Base-by-base conservation (phyloP, 768 basidiomycete genomes). In the Dentipellis sp. region DNA sequence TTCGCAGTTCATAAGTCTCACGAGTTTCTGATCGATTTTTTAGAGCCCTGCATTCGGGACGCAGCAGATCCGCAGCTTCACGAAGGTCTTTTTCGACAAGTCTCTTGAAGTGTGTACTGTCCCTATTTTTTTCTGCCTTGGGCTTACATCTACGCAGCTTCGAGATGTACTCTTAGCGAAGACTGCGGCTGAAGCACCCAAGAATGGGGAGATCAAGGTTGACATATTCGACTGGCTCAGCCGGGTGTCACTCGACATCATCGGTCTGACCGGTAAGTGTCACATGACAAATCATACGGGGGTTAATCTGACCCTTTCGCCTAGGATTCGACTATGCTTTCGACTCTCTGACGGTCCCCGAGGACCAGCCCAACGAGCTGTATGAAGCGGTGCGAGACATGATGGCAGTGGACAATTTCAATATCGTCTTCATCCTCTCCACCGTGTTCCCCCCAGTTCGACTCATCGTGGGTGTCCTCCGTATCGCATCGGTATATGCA, bases 21-120 rank as follows among this genome's bases (percentile, higher is more conserved):
- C 35, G 4, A 36, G 6, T 3, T 29, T 7, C 50, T 19, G 16
- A 53, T 40, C 19, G 17, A 11, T 12, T 10, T 23, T 40, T 39
- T 23, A 56, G 55, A 56, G 40, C 11, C 55, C 55, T 7, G 55
- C 55, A 17, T 56, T 56, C 21, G 55, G 55, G 22, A 47, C 37
- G 11, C 16, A 29, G 12, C 48, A 56, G 40, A 21, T 56, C 22
- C 47, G 55, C 22, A 34, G 39, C 16, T 40, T 56, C 1, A 40
- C 55, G 22, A 29, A 39, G 12, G 23, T 50, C 10, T 56, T 56
- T 8, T 10, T 56, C 12, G 37, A 50, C 16, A 56, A 56, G 29
- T 50, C 47, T 14, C 21, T 42, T 19, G 37, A 56, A 48, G 55
- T 56, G 14, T 16, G 47, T 12, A 21, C 38, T 6, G 14, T 29